Evolutionary conservation across 2,329 filamentous ascomycete genomes (phyloP), one percentile per base, ranked within the genome.

Genomic region (Monosporascus sp.): DNA sequence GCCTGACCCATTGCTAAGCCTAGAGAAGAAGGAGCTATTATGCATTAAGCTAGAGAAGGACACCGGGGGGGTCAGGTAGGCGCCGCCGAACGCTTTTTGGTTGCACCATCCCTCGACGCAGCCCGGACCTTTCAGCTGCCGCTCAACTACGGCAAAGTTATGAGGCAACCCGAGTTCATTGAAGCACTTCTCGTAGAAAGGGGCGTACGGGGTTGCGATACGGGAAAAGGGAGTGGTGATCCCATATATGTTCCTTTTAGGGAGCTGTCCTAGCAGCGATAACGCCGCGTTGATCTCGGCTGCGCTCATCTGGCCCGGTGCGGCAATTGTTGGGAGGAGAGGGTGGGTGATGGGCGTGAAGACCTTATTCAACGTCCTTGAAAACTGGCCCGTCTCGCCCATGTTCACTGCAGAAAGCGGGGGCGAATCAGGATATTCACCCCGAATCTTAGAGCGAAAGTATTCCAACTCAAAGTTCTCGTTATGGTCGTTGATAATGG

Each of bases 401-500:
- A 94, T 94, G 69, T 94, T 94, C 60, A 95, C 83, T 7, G 88
- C 89, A 2, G 89, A 94, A 36, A 96, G 77, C 1, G 88, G 87
- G 9, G 89, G 89, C 8, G 79, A 77, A 57, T 86, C 78, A 0
- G 87, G 80, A 59, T 87, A 86, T 57, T 87, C 83, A 31, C 80
- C 75, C 63, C 84, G 84, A 66, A 94, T 86, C 59, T 85, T 81
- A 11, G 88, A 90, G 31, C 90, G 85, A 72, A 96, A 95, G 70
- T 92, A 92, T 69, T 95, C 90, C 36, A 95, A 79, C 72, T 95
- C 89, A 66, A 95, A 94, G 70, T 95, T 94, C 62, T 92, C 89
- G 65, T 91, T 89, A 66, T 88, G 85, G 41, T 87, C 86, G 65
- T 85, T 87, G 65, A 90, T 89, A 65, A 92, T 86, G 35, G 87